A percentile compares a stretch with the other conserved stretches of the same genome.
Evolutionary conservation across 1,139 yeast species (phyloP).

Genomic region (Pichia sp.): DNA sequence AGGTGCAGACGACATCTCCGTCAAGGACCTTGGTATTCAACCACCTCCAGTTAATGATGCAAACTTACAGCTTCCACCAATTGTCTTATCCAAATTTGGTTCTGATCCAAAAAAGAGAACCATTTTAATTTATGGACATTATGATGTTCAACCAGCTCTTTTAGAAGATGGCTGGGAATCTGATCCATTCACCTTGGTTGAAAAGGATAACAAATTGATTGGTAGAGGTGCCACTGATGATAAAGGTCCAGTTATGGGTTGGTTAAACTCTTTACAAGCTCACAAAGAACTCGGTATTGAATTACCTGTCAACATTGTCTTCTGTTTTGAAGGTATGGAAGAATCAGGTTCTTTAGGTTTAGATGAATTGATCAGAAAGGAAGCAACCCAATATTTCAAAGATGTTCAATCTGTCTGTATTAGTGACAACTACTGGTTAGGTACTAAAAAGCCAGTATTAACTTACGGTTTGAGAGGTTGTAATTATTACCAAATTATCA

Average conservation of each 20-base stretch:
- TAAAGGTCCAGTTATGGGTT: slow-evolving; percentile 95
- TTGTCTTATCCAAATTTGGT: slow-evolving; percentile 84
- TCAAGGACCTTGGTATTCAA: slow-evolving; percentile 78
- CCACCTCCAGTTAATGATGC: slow-evolving; percentile 72
- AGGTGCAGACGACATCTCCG: slow-evolving; percentile 76
- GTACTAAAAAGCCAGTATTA: slow-evolving; percentile 91
- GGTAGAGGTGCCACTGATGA: slow-evolving; percentile 98
- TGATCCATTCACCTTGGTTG: slow-evolving; percentile 74
- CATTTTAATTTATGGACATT: slow-evolving; percentile 89
- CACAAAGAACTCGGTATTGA: slow-evolving; percentile 79
- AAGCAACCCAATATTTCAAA: slow-evolving; percentile 73
- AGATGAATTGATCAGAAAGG: slow-evolving; percentile 70
- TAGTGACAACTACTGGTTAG: slow-evolving; percentile 97
- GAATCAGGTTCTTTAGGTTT: slow-evolving; percentile 94
- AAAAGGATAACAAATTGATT: slow-evolving; percentile 55
- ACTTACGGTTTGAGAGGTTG: slow-evolving; percentile 98
- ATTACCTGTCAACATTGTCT: slow-evolving; percentile 85
- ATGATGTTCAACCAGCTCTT: slow-evolving; percentile 96
- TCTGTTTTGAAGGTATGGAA: slow-evolving; percentile 99
- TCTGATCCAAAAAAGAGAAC: slow-evolving; percentile 74
- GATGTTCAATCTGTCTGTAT: slow-evolving; percentile 92
- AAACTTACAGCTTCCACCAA: slow-evolving; percentile 77
- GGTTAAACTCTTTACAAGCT: slow-evolving; percentile 92
- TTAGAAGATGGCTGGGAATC: slow-evolving; percentile 92
- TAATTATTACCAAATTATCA: slow-evolving; percentile 75